Conservation (phyloP, 1,139 yeast genomes). For the Taiozyma sp. region DNA sequence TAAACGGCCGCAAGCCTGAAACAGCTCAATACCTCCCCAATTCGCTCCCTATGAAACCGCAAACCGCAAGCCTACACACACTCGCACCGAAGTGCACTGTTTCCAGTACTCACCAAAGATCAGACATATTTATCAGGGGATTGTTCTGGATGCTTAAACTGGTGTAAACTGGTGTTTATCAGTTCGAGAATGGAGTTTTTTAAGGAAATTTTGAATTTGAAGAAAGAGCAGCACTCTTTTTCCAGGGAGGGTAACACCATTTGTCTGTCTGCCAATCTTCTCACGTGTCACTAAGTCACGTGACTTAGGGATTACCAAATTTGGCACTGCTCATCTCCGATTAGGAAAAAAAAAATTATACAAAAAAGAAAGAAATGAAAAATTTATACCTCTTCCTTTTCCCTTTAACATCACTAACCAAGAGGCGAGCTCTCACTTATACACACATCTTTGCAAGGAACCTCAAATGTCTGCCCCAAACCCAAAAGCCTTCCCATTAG, state of each 20-base stretch:
- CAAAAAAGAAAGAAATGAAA: background rate
- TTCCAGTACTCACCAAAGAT: slow-evolving; percentile 29
- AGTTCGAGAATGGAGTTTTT: slow-evolving; percentile 1
- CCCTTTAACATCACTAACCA: background rate
- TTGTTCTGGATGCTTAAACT: background rate
- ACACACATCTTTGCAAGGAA: slow-evolving; percentile 49
- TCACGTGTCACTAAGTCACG: background rate
- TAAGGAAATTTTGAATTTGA: background rate
- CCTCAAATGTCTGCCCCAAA: slow-evolving; percentile 75
- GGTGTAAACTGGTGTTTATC: background rate
- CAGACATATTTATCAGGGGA: slow-evolving; percentile 24
- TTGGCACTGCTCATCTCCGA: background rate
- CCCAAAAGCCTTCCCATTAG: slow-evolving; percentile 98
- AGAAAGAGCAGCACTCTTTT: background rate
- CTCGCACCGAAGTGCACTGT: background rate
- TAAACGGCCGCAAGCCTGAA: background rate
- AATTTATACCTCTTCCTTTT: background rate
- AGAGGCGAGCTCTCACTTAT: slow-evolving; percentile 24
- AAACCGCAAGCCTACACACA: background rate
- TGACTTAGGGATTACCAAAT: background rate
- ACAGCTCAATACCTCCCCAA: background rate
- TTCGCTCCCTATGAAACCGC: background rate
- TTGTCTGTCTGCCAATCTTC: background rate
- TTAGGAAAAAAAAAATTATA: background rate
- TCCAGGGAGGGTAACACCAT: background rate